Base-by-base conservation (phyloP, 208 protist species). In the Tetramitus jugosus region DNA sequence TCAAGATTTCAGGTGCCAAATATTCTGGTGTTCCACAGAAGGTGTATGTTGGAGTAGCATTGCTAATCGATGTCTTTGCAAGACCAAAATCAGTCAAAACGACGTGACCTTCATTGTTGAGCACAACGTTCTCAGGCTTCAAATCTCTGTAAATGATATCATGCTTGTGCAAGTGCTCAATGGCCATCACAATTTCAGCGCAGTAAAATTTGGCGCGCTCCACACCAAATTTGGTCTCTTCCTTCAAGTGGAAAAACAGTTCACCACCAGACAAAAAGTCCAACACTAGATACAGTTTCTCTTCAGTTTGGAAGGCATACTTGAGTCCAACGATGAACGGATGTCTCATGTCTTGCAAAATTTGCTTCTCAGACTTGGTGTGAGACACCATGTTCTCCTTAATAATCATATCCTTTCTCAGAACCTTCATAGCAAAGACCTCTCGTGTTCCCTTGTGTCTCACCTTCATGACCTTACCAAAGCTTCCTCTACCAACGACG, bases 391-490 rank as follows among this genome's bases (percentile, higher is more conserved):
- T 53, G 26, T 82, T 77, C 56, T 42, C 35, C 40, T 52, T 68
- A 35, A 60, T 39, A 56, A 84, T 74, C 31, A 72, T 42, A 26
- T 78, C 81, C 77, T 86, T 86, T 10, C 29, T 10, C 17, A 86
- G 45, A 1, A 84, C 80, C 60, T 90, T 90, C 87, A 90, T 90
- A 39, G 88, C 88, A 43, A 75, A 91, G 10, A 87, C 76, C 39
- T 85, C 76, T 31, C 43, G 45, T 20, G 43, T 79, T 26, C 74
- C 61, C 37, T 83, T 79, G 37, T 81, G 76, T 37, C 83, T 77
- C 35, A 96, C 93, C 79, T 96, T 93, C 37, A 96, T 87, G 31
- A 97, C 94, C 53, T 94, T 92, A n/a, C 93, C 93, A 80, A 97
- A 96, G 49, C 91, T 92, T 39, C 94, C 94, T 40, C 87, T 85